phyloP scores from a whole-genome alignment of 2,329 filamentous ascomycete genomes.

The Pseudocercospora macadamiae region DNA sequence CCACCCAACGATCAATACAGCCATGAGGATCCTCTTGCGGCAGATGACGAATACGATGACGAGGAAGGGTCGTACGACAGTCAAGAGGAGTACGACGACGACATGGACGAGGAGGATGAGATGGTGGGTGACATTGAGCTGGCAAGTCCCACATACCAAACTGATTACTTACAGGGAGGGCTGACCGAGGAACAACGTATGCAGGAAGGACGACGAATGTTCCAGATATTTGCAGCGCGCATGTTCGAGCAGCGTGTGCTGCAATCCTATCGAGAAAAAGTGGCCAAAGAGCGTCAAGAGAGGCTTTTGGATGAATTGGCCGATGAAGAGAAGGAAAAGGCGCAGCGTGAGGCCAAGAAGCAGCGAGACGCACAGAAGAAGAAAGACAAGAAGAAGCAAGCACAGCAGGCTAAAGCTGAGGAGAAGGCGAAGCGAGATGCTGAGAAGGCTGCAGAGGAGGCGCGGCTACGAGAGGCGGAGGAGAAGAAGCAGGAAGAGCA shows the following conservation, averaged over 20 bases:
- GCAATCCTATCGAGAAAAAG: conserved; percentile 96
- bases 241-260: conserved; percentile 99
- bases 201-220: conserved; percentile 98
- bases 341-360: conserved; percentile 86
- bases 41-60: conserved; percentile 77
- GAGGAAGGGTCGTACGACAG: conserved; percentile 69
- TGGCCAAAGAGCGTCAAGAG: conserved; percentile 86
- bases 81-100: conserved; percentile 66
- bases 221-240: conserved; percentile 96
- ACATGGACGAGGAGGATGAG: conserved; percentile 62
- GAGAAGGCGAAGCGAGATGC: conserved; percentile 86
- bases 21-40: conserved; percentile 71
- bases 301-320: conserved; percentile 89
- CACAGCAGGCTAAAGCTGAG: conserved; percentile 87
- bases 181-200: conserved; percentile 99
- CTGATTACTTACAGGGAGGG: conserved; percentile 68
- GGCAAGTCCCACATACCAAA: conserved; percentile 30
- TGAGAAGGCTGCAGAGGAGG: conserved; percentile 86
- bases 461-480: conserved; percentile 73
- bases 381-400: conserved; percentile 88
- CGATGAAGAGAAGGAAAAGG: conserved; percentile 76
- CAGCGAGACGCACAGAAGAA: conserved; percentile 92
- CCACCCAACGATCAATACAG: conserved; percentile 55
- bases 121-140: conserved; percentile 51
- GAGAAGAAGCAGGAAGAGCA: conserved; percentile 80